phyloP scores from a whole-genome alignment of 2,329 filamentous ascomycete genomes.

The Monosporascus ibericus region DNA sequence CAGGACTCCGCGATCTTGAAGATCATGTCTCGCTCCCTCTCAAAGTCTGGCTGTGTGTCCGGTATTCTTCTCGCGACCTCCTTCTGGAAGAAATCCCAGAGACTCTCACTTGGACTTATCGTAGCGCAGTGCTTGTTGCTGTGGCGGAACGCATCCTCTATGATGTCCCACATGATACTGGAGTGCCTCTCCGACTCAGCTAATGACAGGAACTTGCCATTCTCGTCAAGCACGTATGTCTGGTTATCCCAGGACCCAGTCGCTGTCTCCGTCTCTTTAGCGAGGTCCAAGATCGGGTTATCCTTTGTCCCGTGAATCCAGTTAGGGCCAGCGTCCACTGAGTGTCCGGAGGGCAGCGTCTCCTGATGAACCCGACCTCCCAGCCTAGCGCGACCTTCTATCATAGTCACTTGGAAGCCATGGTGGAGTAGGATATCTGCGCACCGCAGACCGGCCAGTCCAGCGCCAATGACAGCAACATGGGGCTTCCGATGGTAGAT shows the following conservation, averaged over 20 bases:
- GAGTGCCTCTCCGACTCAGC: slow-evolving; percentile 41
- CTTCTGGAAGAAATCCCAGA: slow-evolving; percentile 47
- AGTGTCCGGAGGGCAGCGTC: slow-evolving; percentile 35
- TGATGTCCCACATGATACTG: slow-evolving; percentile 59
- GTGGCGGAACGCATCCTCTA: slow-evolving; percentile 61
- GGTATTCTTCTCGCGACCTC: slow-evolving; percentile 41
- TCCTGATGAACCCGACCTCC: slow-evolving; percentile 58
- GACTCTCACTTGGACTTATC: slow-evolving; percentile 41
- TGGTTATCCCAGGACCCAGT: slow-evolving; percentile 43
- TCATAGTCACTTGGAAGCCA: slow-evolving; percentile 61
- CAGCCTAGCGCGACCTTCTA: slow-evolving; percentile 62
- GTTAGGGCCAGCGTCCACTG: slow-evolving; percentile 63
- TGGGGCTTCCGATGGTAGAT: slow-evolving; percentile 36
- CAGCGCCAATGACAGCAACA: slow-evolving; percentile 64
- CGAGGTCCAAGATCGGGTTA: slow-evolving; percentile 65
- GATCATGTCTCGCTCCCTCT: slow-evolving; percentile 36
- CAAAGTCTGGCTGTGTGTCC: slow-evolving; percentile 33
- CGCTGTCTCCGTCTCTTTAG: slow-evolving; percentile 51
- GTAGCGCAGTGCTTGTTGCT: slow-evolving; percentile 51
- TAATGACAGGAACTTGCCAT: slow-evolving; percentile 43
- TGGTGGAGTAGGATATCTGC: slow-evolving; percentile 60
- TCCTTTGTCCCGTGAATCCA: slow-evolving; percentile 71
- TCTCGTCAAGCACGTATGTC: slow-evolving; percentile 50
- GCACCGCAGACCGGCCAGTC: slow-evolving; percentile 64
- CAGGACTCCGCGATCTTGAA: slow-evolving; percentile 56